A percentile compares a stretch with the other conserved stretches of the same genome.
Evolutionary conservation across 495 filamentous ascomycete genomes (phyloP).

Genomic region (Cryomyces antarcticus): DNA sequence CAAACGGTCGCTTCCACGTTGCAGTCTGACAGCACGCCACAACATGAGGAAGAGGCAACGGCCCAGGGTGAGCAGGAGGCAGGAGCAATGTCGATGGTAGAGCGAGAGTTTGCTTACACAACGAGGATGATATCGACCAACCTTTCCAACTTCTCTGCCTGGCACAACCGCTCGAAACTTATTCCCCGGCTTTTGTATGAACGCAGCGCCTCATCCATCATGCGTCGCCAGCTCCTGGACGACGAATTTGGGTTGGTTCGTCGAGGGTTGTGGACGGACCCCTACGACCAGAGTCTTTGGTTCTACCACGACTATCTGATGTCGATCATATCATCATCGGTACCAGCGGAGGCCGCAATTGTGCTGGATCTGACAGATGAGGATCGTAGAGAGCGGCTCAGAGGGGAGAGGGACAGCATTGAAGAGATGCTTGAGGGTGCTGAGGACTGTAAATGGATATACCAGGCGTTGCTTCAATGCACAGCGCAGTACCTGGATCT

Average conservation of each 20-base stretch:
- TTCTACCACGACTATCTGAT: constrained; percentile 84
- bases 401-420: constrained; percentile 20
- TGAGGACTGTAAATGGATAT: constrained; percentile 26
- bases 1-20: background rate
- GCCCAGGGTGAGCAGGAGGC: constrained; percentile 19
- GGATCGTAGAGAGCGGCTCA: constrained; percentile 12
- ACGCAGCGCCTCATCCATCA: constrained; percentile 35
- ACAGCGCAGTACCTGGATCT: constrained; percentile 10
- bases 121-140: constrained; percentile 64
- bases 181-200: constrained; percentile 58
- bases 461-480: constrained; percentile 15
- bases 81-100: constrained; percentile 30
- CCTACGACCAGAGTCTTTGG: constrained; percentile 86
- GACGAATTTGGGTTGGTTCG: constrained; percentile 57
- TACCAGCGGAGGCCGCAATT: constrained; percentile 28
- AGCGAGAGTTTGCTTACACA: constrained; percentile 75
- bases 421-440: constrained; percentile 46
- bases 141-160: constrained; percentile 89
- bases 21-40: background rate
- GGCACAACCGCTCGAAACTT: constrained; percentile 75
- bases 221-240: constrained; percentile 49
- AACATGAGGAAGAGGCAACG: constrained; percentile 4
- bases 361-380: constrained; percentile 29
- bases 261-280: constrained; percentile 61
- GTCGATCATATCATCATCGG: constrained; percentile 25